Evolutionary conservation across 208 protist species (phyloP).

Genomic region (Naegleria lovaniensis): DNA sequence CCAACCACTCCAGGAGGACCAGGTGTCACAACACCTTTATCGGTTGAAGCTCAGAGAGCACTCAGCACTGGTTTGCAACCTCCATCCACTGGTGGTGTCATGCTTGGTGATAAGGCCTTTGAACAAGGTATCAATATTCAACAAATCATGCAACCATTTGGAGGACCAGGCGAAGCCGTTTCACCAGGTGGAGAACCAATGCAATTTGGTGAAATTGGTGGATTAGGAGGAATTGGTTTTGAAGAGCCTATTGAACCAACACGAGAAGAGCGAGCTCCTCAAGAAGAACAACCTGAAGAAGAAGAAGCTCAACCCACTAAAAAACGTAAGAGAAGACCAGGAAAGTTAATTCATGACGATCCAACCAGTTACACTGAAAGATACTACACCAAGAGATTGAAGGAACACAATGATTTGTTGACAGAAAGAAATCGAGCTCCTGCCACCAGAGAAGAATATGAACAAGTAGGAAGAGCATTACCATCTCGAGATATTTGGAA

Average conservation of each 20-base stretch:
- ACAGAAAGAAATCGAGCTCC: background rate
- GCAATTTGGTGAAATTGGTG: background rate
- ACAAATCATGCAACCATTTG: background rate
- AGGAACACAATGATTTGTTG: background rate
- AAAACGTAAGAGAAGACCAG: background rate
- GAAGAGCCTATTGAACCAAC: background rate
- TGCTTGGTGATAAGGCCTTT: background rate
- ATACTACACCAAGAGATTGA: background rate
- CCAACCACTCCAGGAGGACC: background rate
- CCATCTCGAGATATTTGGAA: background rate
- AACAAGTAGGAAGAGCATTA: background rate
- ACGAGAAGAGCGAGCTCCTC: background rate
- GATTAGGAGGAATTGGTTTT: background rate
- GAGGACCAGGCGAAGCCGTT: background rate
- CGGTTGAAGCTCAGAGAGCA: background rate
- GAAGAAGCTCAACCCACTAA: constrained; percentile 2
- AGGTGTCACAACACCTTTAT: background rate
- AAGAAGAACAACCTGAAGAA: background rate
- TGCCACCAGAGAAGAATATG: constrained; percentile 4
- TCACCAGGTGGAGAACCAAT: background rate
- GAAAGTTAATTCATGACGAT: background rate
- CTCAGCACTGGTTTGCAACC: background rate
- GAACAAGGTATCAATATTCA: background rate
- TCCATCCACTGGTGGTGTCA: background rate
- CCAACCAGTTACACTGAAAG: background rate